Percentiles rank a stretch among this genome's conserved stretches.
These are phyloP conservation scores for Monilinia fructicola DNA, from an alignment of 2,329 filamentous ascomycete species.

Conservation along the genomic window DNA sequence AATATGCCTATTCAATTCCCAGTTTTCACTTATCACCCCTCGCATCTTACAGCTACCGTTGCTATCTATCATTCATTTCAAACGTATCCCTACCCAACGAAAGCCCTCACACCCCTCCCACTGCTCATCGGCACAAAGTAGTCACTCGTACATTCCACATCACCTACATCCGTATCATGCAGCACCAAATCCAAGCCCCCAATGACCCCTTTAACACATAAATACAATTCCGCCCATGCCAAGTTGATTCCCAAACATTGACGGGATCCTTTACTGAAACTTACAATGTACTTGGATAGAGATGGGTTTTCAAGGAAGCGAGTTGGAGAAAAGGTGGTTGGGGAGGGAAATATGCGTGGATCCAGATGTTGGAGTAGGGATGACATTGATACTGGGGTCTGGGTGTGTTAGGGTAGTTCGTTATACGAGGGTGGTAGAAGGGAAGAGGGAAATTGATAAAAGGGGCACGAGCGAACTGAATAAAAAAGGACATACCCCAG, in stretches of 20 bases:
- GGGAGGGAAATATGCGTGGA: conserved; percentile 43
- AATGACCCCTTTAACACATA: conserved; percentile 19
- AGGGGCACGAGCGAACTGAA: neutral
- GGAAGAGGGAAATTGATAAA: neutral
- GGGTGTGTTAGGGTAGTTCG: conserved; percentile 11
- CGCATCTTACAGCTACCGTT: too few species aligned
- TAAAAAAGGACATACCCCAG: conserved; percentile 3
- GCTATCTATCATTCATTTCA: neutral
- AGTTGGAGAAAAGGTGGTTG: conserved; percentile 44
- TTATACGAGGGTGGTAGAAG: too few species aligned
- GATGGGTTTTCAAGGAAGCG: conserved; percentile 42
- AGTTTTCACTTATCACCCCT: too few species aligned
- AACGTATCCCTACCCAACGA: neutral
- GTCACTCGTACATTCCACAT: conserved; percentile 26
- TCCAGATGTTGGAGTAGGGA: conserved; percentile 45
- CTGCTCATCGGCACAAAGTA: neutral
- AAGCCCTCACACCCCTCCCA: conserved; percentile 9
- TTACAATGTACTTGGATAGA: conserved; percentile 41
- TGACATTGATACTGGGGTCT: conserved; percentile 45
- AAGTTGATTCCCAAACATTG: conserved; percentile 45
- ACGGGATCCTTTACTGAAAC: conserved; percentile 46
- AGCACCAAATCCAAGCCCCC: conserved; percentile 28
- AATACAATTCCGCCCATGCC: conserved; percentile 19
- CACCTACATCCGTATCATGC: conserved; percentile 33
- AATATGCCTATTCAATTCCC: too few species aligned